Base-by-base conservation (phyloP, 305 asterid species). In the Fraxinus dipetala region DNA sequence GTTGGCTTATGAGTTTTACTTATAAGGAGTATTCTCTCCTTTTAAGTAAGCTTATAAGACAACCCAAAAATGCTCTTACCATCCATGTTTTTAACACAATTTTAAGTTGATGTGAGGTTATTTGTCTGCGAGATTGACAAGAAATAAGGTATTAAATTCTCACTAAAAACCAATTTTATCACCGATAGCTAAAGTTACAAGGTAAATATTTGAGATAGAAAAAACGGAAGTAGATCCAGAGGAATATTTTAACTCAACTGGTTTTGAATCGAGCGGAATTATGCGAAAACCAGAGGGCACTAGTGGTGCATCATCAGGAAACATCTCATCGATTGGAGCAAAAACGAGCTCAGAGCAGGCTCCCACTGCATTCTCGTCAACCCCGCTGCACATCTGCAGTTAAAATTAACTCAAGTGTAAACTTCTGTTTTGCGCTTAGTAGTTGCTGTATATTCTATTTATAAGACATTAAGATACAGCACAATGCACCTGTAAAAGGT, bases 261-360 rank as follows among this genome's bases (percentile, higher is more conserved):
- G 87, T 90, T 94, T 94, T 26, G 90, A 85, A 70, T 94, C 95
- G 5, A 94, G 90, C 0, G 98, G 97, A 79, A 93, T 93, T 70
- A 94, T 88, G 73, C 98, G 97, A 56, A 94, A 94, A 81, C 98
- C 98, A 4, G 98, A 94, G n/a, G 98, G 98, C 14, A 93, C 86
- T 75, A 94, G 79, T 0, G 91, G 97, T 11, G 95, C 97, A 63
- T 94, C 97, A 32, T 94, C 98, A 0, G 97, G 97, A 82, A 93
- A 94, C 96, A 92, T 94, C 81, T 94, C 98, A 78, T 94, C 97
- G 2, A 93, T 94, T 74, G 98, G 97, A 77, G 98, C 97, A 86
- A 94, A 94, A 83, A 94, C 87, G 0, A 95, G 97, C 86, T 95
- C 98, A 0, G 98, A 93, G 88, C 96, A 93, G 78, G 97, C 93